These are phyloP conservation scores for Taxillus chinensis DNA, from an alignment of 164 flowering plant genomes.

Conservation along the genomic window DNA sequence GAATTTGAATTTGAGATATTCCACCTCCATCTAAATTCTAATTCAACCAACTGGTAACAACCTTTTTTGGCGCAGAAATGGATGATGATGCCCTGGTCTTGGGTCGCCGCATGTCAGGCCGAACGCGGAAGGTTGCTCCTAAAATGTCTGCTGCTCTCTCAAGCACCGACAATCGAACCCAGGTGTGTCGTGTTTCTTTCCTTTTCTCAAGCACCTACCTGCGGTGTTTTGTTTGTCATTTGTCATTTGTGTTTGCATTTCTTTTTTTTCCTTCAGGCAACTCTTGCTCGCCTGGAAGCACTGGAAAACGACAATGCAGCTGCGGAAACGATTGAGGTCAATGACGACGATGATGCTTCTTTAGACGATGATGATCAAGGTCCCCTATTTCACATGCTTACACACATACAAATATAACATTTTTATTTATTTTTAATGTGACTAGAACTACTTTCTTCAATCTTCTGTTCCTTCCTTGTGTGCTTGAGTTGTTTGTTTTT, in stretches of 20 bases:
- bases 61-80: neutral
- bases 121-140: conserved; percentile 1
- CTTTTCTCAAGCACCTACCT: no score
- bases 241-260: neutral
- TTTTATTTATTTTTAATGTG: no score
- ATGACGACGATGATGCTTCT: conserved; percentile 72
- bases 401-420: no score
- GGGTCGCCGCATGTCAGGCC: no score
- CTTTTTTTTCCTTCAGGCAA: conserved; percentile 34
- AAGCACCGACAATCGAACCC: conserved; percentile 1
- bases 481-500: no score
- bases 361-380: conserved; percentile 75
- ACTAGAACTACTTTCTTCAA: no score
- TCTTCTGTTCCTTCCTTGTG: no score
- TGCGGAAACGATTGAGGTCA: conserved; percentile 36
- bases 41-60: no score
- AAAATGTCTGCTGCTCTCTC: conserved; percentile 1
- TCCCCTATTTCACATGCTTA: neutral
- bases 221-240: neutral
- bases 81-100: neutral
- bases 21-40: no score
- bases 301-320: conserved; percentile 75
- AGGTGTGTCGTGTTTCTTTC: neutral
- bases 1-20: no score
- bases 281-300: conserved; percentile 77